Conservation (phyloP, 75 land plant genomes). For the Pseudotsuga menziesii region DNA sequence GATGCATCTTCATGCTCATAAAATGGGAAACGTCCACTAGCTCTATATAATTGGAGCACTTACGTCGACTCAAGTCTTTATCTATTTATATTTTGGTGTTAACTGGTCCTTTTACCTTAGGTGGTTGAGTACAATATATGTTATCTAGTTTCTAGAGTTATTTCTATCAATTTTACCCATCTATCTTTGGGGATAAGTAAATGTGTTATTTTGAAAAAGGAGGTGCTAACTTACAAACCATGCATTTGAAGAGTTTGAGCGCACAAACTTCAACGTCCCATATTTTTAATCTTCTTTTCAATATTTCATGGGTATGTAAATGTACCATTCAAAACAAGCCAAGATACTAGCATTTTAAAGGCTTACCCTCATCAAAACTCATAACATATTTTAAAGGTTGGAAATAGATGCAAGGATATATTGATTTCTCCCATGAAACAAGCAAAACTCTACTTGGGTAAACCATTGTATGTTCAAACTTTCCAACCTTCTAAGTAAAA, state of each 20-base stretch:
- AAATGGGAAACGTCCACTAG: too few relatives aligned
- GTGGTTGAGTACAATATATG: background rate
- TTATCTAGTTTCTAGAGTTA: too few relatives aligned
- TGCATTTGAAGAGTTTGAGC: background rate
- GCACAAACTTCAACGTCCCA: background rate
- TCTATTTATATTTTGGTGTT: background rate
- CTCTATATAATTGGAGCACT: too few relatives aligned
- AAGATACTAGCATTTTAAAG: background rate
- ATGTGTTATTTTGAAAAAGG: background rate
- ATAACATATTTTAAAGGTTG: too few relatives aligned
- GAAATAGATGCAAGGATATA: too few relatives aligned
- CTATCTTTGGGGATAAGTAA: background rate
- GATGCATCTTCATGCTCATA: too few relatives aligned
- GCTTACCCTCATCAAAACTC: constrained; percentile 6
- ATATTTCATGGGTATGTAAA: too few relatives aligned
- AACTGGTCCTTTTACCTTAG: too few relatives aligned
- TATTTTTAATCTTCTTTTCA: too few relatives aligned
- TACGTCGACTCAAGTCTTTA: background rate
- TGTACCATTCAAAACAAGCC: too few relatives aligned
- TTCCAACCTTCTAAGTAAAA: too few relatives aligned
- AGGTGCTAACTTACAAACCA: background rate
- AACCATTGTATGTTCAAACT: too few relatives aligned
- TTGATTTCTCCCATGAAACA: background rate
- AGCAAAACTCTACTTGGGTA: background rate
- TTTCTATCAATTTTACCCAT: background rate